Evolutionary conservation across 2,329 filamentous ascomycete species (phyloP), one percentile per base, ranked within the genome.

Genomic region (Monilinia aucupariae): DNA sequence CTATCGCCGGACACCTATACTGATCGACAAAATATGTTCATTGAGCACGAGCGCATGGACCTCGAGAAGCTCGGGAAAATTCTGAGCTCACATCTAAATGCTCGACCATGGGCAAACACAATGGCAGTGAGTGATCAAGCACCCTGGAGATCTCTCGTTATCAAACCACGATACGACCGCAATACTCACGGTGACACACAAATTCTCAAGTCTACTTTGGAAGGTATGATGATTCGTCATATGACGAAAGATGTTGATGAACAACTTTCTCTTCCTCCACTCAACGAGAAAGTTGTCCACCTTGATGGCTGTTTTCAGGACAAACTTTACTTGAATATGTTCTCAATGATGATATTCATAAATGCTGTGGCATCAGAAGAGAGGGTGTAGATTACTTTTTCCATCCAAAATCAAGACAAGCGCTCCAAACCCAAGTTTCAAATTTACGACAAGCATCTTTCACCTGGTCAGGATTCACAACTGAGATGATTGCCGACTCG

Each of bases 341-440:
- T 97, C 71, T 84, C 90, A 0, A 89, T 94, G 76, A 86, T 91
- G 72, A 84, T 97, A 53, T 87, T 90, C 2, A 87, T 91, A 68
- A 97, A 97, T 72, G 86, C 91, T 0, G 86, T 97, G 0, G 92
- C 92, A 30, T 96, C 92, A 6, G 90, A 97, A 71, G 81, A 13
- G 85, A 83, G 0, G 93, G 93, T 69, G 80, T 84, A 62, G 92
- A 97, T 73, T 97, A 96, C 72, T 88, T 97, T 67, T 97, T 97
- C 69, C 89, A 96, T 69, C 82, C 84, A 0, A 85, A 82, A 15
- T 92, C 92, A 69, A 78, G 83, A 37, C 87, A 85, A 66, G 81
- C 82, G 47, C 78, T 96, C 15, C 77, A 86, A 32, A 79, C 84
- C 60, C 78, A 96, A 2, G 87, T 96, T 5, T 82, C 81, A 62